phyloP scores from a whole-genome alignment of 495 filamentous ascomycete genomes.

The Elaphomyces granulatus region DNA sequence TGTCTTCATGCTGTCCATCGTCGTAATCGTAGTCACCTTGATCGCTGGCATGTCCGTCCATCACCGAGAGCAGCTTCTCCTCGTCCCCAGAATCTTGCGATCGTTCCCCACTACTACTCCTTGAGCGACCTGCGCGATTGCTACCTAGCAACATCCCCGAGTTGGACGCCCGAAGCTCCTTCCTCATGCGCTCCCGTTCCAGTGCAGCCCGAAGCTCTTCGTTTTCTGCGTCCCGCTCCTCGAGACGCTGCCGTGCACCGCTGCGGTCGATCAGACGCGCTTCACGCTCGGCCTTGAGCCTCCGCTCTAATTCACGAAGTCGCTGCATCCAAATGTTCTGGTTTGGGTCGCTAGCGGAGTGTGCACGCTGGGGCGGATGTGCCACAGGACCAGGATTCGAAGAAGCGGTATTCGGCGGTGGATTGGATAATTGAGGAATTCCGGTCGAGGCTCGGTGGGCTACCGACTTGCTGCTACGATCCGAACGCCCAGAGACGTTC shows the following conservation, averaged over 20 bases:
- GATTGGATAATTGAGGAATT: constrained; percentile 25
- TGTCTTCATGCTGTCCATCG: constrained; percentile 14
- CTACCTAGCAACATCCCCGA: background rate
- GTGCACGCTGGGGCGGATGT: constrained; percentile 19
- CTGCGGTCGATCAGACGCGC: constrained; percentile 70
- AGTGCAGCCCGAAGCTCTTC: constrained; percentile 53
- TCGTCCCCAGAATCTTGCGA: constrained; percentile 5
- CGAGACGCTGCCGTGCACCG: constrained; percentile 69
- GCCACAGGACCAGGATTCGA: constrained; percentile 16
- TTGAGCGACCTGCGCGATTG: background rate
- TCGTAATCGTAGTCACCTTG: constrained; percentile 3
- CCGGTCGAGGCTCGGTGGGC: constrained; percentile 21
- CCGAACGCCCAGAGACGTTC: constrained; percentile 6
- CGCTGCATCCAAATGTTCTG: constrained; percentile 65
- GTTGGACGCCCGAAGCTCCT: constrained; percentile 12
- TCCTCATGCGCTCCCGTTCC: constrained; percentile 45
- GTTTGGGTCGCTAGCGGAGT: constrained; percentile 16
- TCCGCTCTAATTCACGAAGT: constrained; percentile 70
- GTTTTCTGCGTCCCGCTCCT: constrained; percentile 70
- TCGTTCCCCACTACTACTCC: constrained; percentile 1
- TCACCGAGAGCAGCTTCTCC: constrained; percentile 3
- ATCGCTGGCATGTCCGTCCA: constrained; percentile 7
- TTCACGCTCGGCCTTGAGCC: constrained; percentile 81
- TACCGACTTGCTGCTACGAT: constrained; percentile 3
- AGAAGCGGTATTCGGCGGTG: constrained; percentile 15